A percentile compares a stretch with the other conserved stretches of the same genome.
phyloP scores from a whole-genome alignment of 2,329 filamentous ascomycete genomes.

The Talaromyces sp. region DNA sequence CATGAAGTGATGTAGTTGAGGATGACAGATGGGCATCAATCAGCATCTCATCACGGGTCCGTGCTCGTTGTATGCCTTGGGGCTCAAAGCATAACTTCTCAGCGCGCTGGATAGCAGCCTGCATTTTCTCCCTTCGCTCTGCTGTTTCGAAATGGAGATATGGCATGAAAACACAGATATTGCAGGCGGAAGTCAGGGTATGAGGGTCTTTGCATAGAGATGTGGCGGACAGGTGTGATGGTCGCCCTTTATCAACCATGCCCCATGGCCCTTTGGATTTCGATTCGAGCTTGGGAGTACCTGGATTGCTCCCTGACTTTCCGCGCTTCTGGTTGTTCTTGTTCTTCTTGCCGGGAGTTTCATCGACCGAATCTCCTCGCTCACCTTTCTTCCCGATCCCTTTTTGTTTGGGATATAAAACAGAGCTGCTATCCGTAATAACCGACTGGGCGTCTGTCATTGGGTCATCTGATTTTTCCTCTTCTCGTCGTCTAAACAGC shows the following conservation, averaged over 20 bases:
- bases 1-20: conserved; percentile 50
- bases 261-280: conserved; percentile 39
- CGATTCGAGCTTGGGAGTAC: conserved; percentile 27
- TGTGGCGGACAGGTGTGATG: conserved; percentile 33
- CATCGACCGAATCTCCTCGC: conserved; percentile 31
- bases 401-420: conserved; percentile 34
- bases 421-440: conserved; percentile 9
- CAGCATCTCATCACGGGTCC: conserved; percentile 38
- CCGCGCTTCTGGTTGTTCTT: conserved; percentile 32
- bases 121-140: conserved; percentile 58
- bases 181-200: conserved; percentile 20
- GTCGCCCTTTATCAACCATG: conserved; percentile 29
- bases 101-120: conserved; percentile 52
- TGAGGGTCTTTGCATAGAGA: conserved; percentile 39
- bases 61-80: conserved; percentile 32
- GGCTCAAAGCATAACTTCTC: conserved; percentile 27
- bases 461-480: conserved; percentile 35
- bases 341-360: conserved; percentile 32
- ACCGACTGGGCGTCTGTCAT: conserved; percentile 20
- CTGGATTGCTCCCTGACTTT: conserved; percentile 25
- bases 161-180: conserved; percentile 58
- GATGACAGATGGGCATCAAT: conserved; percentile 41
- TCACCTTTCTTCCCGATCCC: conserved; percentile 27
- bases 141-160: conserved; percentile 68
- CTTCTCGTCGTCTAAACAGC: conserved; percentile 26